A percentile compares a stretch with the other conserved stretches of the same genome.
Conservation (phyloP, 257 asterid genomes). For the Solanum pinnatisectum region DNA sequence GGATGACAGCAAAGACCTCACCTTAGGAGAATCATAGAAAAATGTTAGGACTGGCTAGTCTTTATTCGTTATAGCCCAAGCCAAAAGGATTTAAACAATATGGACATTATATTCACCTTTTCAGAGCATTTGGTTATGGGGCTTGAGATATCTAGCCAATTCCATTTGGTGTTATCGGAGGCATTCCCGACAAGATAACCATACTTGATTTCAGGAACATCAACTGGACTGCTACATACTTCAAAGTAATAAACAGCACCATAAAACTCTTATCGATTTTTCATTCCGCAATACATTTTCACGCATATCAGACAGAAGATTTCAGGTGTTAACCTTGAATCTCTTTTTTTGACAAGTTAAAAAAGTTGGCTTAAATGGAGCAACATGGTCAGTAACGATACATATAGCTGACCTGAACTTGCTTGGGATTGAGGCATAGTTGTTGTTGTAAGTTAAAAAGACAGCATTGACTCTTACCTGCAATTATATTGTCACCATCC, state of each 20-base stretch:
- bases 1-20: constrained; percentile 44
- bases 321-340: background rate
- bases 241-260: background rate
- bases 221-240: constrained; percentile 78
- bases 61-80: background rate
- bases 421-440: background rate
- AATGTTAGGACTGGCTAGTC: background rate
- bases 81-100: background rate
- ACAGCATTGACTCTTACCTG: constrained; percentile 32
- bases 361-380: background rate
- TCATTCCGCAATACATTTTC: background rate
- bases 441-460: background rate
- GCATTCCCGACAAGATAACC: constrained; percentile 35
- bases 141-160: constrained; percentile 58
- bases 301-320: background rate
- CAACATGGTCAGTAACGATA: background rate
- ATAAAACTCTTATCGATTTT: background rate
- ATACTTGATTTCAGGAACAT: constrained; percentile 70
- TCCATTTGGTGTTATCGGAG: constrained; percentile 43
- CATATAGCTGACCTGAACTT: background rate
- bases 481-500: constrained; percentile 58
- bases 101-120: constrained; percentile 23
- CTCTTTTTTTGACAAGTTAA: background rate
- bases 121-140: constrained; percentile 57
- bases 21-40: constrained; percentile 27